Evolutionary conservation across 805 yeast genomes (phyloP).

Genomic region (Ogataea paraovalis): DNA sequence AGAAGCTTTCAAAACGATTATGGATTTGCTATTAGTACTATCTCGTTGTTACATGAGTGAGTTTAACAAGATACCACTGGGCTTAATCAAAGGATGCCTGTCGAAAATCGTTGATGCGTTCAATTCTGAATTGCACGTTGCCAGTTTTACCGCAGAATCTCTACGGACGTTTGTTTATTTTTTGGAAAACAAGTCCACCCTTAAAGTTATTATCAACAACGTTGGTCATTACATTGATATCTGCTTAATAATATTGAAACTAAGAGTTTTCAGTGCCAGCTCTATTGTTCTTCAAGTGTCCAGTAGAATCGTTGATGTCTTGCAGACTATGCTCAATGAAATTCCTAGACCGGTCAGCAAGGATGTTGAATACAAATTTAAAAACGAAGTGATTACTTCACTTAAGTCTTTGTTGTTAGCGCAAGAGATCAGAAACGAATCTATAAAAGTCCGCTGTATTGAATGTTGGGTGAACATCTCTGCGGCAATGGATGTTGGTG

Average conservation of each 20-base stretch:
- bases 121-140: slow-evolving; percentile 6
- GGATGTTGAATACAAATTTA: slow-evolving; percentile 5
- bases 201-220: slow-evolving; percentile 6
- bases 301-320: slow-evolving; percentile 4
- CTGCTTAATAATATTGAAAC: slow-evolving; percentile 9
- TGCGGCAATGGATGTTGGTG: slow-evolving; percentile 8
- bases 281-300: slow-evolving; percentile 6
- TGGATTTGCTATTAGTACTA: slow-evolving; percentile 13
- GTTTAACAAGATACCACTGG: slow-evolving; percentile 18
- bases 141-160: slow-evolving; percentile 6
- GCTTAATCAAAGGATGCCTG: slow-evolving; percentile 13
- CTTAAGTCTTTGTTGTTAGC: slow-evolving; percentile 17
- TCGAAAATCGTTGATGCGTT: slow-evolving; percentile 13
- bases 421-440: slow-evolving; percentile 7
- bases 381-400: slow-evolving; percentile 13
- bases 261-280: slow-evolving; percentile 10
- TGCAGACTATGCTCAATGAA: slow-evolving; percentile 3
- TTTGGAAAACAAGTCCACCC: slow-evolving; percentile 3
- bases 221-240: slow-evolving; percentile 11
- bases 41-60: slow-evolving; percentile 11
- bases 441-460: slow-evolving; percentile 14
- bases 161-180: slow-evolving; percentile 12
- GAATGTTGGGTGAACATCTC: slow-evolving; percentile 21
- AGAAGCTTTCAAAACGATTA: slow-evolving; percentile 8
- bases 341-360: not conserved